phyloP scores from a whole-genome alignment of 495 filamentous ascomycete genomes.

The Diplogelasinospora grovesii region DNA sequence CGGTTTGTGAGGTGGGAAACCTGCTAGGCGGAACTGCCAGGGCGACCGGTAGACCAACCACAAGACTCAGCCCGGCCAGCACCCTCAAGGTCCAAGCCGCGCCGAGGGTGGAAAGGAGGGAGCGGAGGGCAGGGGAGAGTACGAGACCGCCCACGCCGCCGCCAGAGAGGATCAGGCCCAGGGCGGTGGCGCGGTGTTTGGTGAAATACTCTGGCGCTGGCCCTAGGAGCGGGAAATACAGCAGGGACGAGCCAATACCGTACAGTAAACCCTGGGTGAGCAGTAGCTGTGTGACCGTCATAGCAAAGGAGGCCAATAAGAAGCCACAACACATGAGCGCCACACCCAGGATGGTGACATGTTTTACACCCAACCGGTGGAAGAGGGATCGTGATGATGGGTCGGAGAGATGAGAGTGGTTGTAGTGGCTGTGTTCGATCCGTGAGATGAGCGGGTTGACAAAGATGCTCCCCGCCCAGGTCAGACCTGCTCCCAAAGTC shows the following conservation, averaged over 20 bases:
- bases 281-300: conserved; percentile 40
- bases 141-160: conserved; percentile 40
- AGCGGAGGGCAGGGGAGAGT: conserved; percentile 40
- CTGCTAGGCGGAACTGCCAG: conserved; percentile 36
- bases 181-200: conserved; percentile 39
- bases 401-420: conserved; percentile 8
- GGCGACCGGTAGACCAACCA: conserved; percentile 41
- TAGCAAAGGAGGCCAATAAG: conserved; percentile 28
- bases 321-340: conserved; percentile 31
- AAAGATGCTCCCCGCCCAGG: conserved; percentile 44
- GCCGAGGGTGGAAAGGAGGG: conserved; percentile 44
- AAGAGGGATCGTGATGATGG: conserved; percentile 17
- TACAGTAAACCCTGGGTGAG: conserved; percentile 43
- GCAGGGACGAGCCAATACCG: conserved; percentile 41
- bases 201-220: conserved; percentile 45
- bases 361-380: conserved; percentile 16
- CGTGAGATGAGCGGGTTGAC: conserved; percentile 44
- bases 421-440: conserved; percentile 25
- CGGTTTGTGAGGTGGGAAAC: conserved; percentile 13
- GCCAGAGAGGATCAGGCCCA: conserved; percentile 44
- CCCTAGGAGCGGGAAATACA: conserved; percentile 43
- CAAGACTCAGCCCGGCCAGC: conserved; percentile 38
- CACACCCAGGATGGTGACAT: conserved; percentile 30
- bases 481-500: conserved; percentile 41
- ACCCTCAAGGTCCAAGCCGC: conserved; percentile 48